Evolutionary conservation across 495 filamentous ascomycete species (phyloP).

Genomic region (Hyaloscypha finlandica): DNA sequence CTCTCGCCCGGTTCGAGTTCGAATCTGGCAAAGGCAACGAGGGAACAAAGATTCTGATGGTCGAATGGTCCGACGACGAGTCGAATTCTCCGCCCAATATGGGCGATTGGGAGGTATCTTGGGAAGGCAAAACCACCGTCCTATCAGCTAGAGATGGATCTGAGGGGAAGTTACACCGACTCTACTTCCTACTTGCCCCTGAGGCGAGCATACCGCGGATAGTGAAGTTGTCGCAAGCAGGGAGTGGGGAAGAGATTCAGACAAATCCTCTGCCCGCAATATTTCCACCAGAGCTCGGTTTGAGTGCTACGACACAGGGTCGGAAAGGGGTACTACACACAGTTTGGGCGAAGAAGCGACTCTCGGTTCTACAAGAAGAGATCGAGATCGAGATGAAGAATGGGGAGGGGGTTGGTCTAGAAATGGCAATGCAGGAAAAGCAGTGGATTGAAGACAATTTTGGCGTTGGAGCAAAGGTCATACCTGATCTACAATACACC

Average conservation of each 20-base stretch:
- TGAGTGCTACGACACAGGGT: constrained; percentile 63
- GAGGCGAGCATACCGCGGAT: constrained; percentile 64
- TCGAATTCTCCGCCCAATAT: constrained; percentile 33
- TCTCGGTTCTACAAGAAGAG: constrained; percentile 71
- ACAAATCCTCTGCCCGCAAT: constrained; percentile 80
- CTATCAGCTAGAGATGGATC: constrained; percentile 63
- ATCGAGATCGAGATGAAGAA: constrained; percentile 67
- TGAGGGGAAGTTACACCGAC: constrained; percentile 55
- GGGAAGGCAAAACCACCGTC: constrained; percentile 71
- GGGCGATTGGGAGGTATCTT: constrained; percentile 69
- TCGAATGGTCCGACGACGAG: constrained; percentile 71
- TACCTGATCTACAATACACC: constrained; percentile 31
- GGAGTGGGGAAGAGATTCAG: constrained; percentile 40
- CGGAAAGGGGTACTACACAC: constrained; percentile 81
- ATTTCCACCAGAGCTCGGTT: constrained; percentile 70
- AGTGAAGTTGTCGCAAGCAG: constrained; percentile 59
- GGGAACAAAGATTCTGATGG: constrained; percentile 82
- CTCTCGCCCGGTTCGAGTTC: constrained; percentile 83
- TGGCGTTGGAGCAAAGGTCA: constrained; percentile 50
- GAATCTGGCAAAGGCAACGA: constrained; percentile 75
- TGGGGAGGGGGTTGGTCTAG: constrained; percentile 72
- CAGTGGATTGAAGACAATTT: constrained; percentile 82
- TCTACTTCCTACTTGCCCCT: constrained; percentile 75
- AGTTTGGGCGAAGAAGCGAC: constrained; percentile 76
- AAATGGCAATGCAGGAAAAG: constrained; percentile 79